Evolutionary conservation across 129 eudicot genomes (phyloP), one percentile per base, ranked within the genome.

Genomic region (Ambrosia trifida): DNA sequence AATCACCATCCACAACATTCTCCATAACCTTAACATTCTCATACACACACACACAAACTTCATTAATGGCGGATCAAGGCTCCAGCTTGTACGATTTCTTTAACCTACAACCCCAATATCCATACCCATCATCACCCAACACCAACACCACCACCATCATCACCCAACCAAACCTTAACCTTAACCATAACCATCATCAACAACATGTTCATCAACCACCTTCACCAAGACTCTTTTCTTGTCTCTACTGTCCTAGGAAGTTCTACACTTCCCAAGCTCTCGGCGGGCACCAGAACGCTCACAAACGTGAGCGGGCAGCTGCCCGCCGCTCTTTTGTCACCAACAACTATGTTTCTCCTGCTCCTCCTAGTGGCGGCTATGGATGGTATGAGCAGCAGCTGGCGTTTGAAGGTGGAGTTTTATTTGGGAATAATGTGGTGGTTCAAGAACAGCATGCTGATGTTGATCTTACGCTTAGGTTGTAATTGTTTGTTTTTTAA

Each of bases 241-340:
- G 97, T 66, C 87, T 78, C 33, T 90, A 83, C 84, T 90, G 97
- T 40, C 85, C 85, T 12, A 84, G 95, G 12, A 83, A 79, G 56
- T 87, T 90, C 86, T 83, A 74, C 82, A 85, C 95, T 4, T 90
- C 95, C 36, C 97, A 90, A 51, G 95, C 97, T 0, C 77, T 90
- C 3, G 97, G 97, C 0, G 97, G 97, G 30, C 97, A 90, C 78
- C 97, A 90, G 62, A 90, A 90, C 56, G 97, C 97, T 2, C 97
- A 90, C 81, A 90, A 90, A 61, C 89, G 91, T 1, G 97, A 90
- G 51, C 68, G 97, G 66, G 91, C 97, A 74, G 97, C 97, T 61
- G 85, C 87, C 32, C 81, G 91, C 31, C 68, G 91, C 28, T 33
- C 46, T 56, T 74, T 50, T 75, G 20, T 53, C 78, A 51, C 77